Base-by-base conservation (phyloP, 2,329 filamentous ascomycete genomes). In the Phialophora expanda region DNA sequence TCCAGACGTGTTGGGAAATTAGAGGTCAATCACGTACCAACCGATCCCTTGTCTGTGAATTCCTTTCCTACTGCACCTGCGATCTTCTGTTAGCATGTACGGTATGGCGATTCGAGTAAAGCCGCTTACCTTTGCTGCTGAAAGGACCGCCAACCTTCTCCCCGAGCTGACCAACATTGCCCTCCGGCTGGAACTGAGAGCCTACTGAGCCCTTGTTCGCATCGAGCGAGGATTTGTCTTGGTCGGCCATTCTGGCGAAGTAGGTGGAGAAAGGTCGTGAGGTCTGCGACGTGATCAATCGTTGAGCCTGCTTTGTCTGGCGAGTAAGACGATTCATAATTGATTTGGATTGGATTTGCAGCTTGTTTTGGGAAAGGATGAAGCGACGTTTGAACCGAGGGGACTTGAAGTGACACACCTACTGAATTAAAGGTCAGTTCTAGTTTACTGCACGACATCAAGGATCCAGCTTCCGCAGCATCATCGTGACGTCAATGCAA, bases 121-220 rank as follows among this genome's bases (percentile, higher is more conserved):
- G 14, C 12, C 38, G 5, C 38, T 44, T 60, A 44, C 65, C 66
- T 11, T 67, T 28, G 12, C 59, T 67, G 46, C 51, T 51, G 14
- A 69, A 59, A 11, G 62, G 66, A 20, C 69, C 69, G 26, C 69
- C 69, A 32, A 24, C 38, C n/a, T 59, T 59, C 46, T 59, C 44
- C 46, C 56, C 56, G 41, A 50, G 22, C 22, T 51, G 41, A 26
- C 38, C 55, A 46, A 64, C 75, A 48, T 46, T 48, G 44, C 56
- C 56, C 9, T 59, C 56, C 1, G 56, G 56, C 44, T 55, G 61
- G 64, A 71, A 71, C 17, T 64, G 53, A 20, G 57, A 61, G 61
- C 70, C 70, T 6, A 71, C 63, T 14, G 64, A 64, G 56, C 70
- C 70, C 26, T 71, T 64, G 55, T 64, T 56, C 51, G 65, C 67